Conservation (phyloP, 164 flowering plant species). For the Kingdonia uniflora region DNA sequence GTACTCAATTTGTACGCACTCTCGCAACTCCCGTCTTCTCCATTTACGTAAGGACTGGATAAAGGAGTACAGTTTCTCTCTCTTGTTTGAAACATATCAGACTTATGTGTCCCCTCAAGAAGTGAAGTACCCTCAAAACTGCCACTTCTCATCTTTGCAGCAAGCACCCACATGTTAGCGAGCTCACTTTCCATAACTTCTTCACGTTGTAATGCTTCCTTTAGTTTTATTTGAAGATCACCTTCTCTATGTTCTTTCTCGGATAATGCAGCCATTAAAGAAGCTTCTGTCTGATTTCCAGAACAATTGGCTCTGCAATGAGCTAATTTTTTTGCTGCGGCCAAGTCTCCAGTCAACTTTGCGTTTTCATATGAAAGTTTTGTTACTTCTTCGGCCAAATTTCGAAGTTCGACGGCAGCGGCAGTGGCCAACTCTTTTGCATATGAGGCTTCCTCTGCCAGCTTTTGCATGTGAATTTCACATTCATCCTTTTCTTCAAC, state of each 20-base stretch:
- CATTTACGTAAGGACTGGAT: slow-evolving; percentile 15
- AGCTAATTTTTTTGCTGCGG: slow-evolving; percentile 33
- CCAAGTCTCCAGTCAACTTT: slow-evolving; percentile 46
- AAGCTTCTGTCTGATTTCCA: slow-evolving; percentile 47
- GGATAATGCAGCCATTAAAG: slow-evolving; percentile 39
- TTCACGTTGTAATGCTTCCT: slow-evolving; percentile 53
- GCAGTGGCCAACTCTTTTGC: slow-evolving; percentile 91
- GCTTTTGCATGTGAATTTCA: slow-evolving; percentile 48
- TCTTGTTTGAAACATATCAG: slow-evolving; percentile 6
- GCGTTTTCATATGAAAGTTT: slow-evolving; percentile 74
- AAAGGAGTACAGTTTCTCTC: slow-evolving; percentile 16
- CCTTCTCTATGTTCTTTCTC: slow-evolving; percentile 42
- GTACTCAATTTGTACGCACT: slow-evolving; percentile 11
- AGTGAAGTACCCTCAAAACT: slow-evolving; percentile 20
- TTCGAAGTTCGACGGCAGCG: slow-evolving; percentile 76
- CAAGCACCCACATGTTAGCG: slow-evolving; percentile 70
- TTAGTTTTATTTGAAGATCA: slow-evolving; percentile 41
- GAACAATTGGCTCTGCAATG: slow-evolving; percentile 21
- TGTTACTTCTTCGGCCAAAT: slow-evolving; percentile 84
- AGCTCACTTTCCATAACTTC: slow-evolving; percentile 65
- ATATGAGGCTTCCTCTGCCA: slow-evolving; percentile 80
- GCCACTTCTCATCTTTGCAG: slow-evolving; percentile 51
- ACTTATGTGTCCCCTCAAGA: slow-evolving; percentile 14
- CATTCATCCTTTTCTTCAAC: slow-evolving; percentile 63
- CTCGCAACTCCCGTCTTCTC: slow-evolving; percentile 13